phyloP scores from a whole-genome alignment of 768 basidiomycete species.

The Lactarius trivialis region DNA sequence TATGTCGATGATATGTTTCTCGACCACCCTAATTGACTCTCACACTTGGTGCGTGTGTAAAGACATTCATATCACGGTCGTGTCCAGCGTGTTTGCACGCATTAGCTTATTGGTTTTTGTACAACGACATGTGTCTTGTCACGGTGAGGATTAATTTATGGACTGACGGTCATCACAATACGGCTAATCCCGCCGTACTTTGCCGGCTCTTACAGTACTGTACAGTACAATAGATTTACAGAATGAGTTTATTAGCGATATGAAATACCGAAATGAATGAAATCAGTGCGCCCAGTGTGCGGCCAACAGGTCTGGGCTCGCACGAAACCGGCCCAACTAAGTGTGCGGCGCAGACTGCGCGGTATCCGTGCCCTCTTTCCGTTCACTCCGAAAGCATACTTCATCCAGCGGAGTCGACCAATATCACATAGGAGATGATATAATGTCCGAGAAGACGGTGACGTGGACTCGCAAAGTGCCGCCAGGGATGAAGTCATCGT shows the following conservation, averaged over 20 bases:
- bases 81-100: too few species aligned
- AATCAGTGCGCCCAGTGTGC: neutral
- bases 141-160: too few species aligned
- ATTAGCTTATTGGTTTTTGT: too few species aligned
- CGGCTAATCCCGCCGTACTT: too few species aligned
- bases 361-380: constrained; percentile 6
- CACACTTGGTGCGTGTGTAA: too few species aligned
- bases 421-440: neutral
- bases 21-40: too few species aligned
- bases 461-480: neutral
- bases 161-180: too few species aligned
- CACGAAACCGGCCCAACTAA: neutral
- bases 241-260: neutral
- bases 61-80: too few species aligned
- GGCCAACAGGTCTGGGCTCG: neutral
- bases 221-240: too few species aligned
- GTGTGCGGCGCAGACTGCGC: neutral
- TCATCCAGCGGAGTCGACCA: neutral
- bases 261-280: neutral
- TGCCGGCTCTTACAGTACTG: too few species aligned
- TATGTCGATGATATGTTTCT: too few species aligned
- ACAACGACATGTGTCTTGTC: too few species aligned
- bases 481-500: constrained; percentile 1
- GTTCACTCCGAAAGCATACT: constrained; percentile 9
- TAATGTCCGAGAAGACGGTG: neutral